These are phyloP conservation scores for Phyllosticta capitalensis DNA, from an alignment of 2,329 filamentous ascomycete genomes.

Conservation along the genomic window DNA sequence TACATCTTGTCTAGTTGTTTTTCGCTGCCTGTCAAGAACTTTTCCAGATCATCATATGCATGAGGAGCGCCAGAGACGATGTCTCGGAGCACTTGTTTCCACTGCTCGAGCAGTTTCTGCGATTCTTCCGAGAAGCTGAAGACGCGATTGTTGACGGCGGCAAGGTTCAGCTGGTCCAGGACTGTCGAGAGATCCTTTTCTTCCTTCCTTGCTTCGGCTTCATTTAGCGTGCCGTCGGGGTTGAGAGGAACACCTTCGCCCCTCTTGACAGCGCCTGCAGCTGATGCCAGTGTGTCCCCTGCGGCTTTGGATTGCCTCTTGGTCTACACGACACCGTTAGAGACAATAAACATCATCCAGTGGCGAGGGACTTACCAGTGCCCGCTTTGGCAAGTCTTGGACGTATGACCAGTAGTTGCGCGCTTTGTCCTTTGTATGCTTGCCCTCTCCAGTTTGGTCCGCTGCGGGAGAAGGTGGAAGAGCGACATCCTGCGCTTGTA, in stretches of 20 bases:
- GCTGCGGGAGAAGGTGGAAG: slow-evolving; percentile 41
- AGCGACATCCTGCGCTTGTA: slow-evolving; percentile 40
- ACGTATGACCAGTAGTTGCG: slow-evolving; percentile 15
- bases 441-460: slow-evolving; percentile 18
- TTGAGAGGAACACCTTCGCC: slow-evolving; percentile 18
- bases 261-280: slow-evolving; percentile 24
- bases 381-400: slow-evolving; percentile 8
- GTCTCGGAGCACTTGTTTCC: slow-evolving; percentile 87
- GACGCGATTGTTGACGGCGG: slow-evolving; percentile 74
- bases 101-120: slow-evolving; percentile 68
- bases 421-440: slow-evolving; percentile 21
- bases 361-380: background rate
- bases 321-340: slow-evolving; percentile 9
- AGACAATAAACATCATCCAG: background rate
- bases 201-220: slow-evolving; percentile 42
- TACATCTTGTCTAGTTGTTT: slow-evolving; percentile 55
- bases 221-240: slow-evolving; percentile 24
- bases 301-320: slow-evolving; percentile 28
- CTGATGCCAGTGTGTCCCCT: slow-evolving; percentile 21
- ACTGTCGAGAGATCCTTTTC: slow-evolving; percentile 66
- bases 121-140: slow-evolving; percentile 80
- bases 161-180: slow-evolving; percentile 75
- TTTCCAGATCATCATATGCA: slow-evolving; percentile 81
- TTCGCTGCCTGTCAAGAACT: slow-evolving; percentile 54
- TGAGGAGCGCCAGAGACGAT: slow-evolving; percentile 87